These are phyloP conservation scores for Melastoma candidum DNA, from an alignment of 441 rosid genomes.

Conservation along the genomic window DNA sequence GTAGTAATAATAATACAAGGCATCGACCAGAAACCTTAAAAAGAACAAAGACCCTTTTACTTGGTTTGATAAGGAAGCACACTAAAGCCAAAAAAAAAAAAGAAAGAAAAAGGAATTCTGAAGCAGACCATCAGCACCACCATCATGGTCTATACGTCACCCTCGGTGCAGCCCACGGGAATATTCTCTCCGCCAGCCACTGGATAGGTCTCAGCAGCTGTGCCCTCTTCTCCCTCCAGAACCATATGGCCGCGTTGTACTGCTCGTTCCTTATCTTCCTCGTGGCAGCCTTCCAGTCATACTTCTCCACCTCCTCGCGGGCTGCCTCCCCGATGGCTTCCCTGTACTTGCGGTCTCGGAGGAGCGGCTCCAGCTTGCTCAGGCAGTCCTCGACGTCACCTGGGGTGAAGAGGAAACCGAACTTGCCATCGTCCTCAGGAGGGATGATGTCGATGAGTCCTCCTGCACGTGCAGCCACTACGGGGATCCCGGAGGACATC, in stretches of 20 bases:
- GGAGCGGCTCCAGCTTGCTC: slow-evolving; percentile 48
- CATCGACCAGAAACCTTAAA: too few relatives aligned
- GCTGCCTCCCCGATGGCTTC: slow-evolving; percentile 76
- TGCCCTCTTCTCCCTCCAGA: slow-evolving; percentile 82
- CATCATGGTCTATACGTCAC: slow-evolving; percentile 26
- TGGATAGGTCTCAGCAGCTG: slow-evolving; percentile 63
- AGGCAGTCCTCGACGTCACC: slow-evolving; percentile 86
- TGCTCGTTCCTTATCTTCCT: slow-evolving; percentile 79
- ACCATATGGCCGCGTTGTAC: slow-evolving; percentile 94
- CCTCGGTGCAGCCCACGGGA: slow-evolving; percentile 42
- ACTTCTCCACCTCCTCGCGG: slow-evolving; percentile 77
- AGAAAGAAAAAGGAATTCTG: too few relatives aligned
- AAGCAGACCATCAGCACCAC: too few relatives aligned
- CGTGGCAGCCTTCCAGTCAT: slow-evolving; percentile 94
- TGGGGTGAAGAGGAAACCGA: slow-evolving; percentile 63
- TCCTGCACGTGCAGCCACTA: slow-evolving; percentile 87
- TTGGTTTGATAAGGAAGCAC: too few relatives aligned
- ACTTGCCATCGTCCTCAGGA: slow-evolving; percentile 78
- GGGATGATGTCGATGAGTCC: slow-evolving; percentile 95
- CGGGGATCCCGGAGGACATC: slow-evolving; percentile 92
- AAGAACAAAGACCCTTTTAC: too few relatives aligned
- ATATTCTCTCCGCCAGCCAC: slow-evolving; percentile 62
- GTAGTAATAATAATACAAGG: too few relatives aligned
- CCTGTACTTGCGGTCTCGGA: slow-evolving; percentile 48
- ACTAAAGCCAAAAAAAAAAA: too few relatives aligned